These are phyloP conservation scores for Alternaria sp. DNA, from an alignment of 2,329 filamentous ascomycete species.

Conservation along the genomic window DNA sequence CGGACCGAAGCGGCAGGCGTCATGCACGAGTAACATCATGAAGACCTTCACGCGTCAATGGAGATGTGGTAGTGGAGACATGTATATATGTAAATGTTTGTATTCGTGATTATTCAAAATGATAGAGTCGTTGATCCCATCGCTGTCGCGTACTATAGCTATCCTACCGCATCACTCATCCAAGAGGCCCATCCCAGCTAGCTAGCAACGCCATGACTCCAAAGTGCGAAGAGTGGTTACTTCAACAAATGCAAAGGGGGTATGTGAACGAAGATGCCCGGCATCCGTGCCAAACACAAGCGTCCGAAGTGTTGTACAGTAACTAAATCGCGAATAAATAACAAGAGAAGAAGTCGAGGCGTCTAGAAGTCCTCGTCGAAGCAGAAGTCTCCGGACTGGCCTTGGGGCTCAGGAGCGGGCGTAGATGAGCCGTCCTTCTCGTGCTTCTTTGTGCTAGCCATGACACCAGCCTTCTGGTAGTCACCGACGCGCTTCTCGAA, in stretches of 20 bases:
- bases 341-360: slow-evolving; percentile 20
- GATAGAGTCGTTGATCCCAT: slow-evolving; percentile 18
- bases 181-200: slow-evolving; percentile 6
- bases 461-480: slow-evolving; percentile 99
- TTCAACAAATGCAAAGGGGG: slow-evolving; percentile 41
- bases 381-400: slow-evolving; percentile 73
- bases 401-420: slow-evolving; percentile 54
- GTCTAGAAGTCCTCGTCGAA: slow-evolving; percentile 97
- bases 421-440: slow-evolving; percentile 57
- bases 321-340: slow-evolving; percentile 28
- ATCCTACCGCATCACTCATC: slow-evolving; percentile 18
- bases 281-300: slow-evolving; percentile 23
- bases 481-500: slow-evolving; percentile 99
- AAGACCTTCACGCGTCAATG: not conserved
- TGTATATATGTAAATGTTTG: slow-evolving; percentile 4
- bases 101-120: slow-evolving; percentile 27
- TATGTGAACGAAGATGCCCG: slow-evolving; percentile 33
- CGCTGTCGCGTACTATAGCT: slow-evolving; percentile 11
- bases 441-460: slow-evolving; percentile 83
- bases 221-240: slow-evolving; percentile 33
- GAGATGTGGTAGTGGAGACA: not conserved
- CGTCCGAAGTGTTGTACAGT: slow-evolving; percentile 31
- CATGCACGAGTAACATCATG: not conserved
- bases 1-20: not conserved
- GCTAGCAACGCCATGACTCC: slow-evolving; percentile 21